Percentiles rank a stretch among this genome's conserved stretches.
phyloP scores from a whole-genome alignment of 2,329 filamentous ascomycete species.

The Coleophoma eucalyptorum region DNA sequence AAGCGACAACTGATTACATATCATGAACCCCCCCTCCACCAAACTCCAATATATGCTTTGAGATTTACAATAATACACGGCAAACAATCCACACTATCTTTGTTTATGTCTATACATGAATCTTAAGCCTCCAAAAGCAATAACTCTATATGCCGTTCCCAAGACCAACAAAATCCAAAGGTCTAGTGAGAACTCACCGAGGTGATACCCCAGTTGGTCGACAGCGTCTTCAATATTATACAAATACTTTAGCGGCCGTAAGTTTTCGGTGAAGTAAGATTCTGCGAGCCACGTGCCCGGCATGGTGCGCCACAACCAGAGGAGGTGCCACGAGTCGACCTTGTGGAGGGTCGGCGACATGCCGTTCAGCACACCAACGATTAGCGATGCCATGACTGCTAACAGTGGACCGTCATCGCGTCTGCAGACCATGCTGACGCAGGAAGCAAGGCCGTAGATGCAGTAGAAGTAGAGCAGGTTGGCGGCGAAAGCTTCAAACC shows the following conservation, averaged over 20 bases:
- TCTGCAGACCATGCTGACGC: conserved; percentile 48
- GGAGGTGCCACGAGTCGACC: conserved; percentile 47
- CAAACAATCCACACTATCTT: conserved; percentile 6
- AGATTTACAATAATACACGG: no score
- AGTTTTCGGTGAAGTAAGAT: conserved; percentile 48
- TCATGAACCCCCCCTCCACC: no score
- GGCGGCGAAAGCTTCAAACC: conserved; percentile 40
- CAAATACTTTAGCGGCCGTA: conserved; percentile 43
- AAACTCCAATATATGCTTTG: no score
- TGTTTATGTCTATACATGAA: conserved; percentile 22
- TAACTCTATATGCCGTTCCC: conserved; percentile 38
- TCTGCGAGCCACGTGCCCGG: conserved; percentile 55
- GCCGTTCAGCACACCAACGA: conserved; percentile 50
- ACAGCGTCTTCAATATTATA: conserved; percentile 46
- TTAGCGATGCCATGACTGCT: conserved; percentile 49
- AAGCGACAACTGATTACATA: no score
- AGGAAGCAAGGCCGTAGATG: conserved; percentile 51
- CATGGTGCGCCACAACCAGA: conserved; percentile 50
- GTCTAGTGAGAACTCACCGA: conserved; percentile 42
- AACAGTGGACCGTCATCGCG: conserved; percentile 54
- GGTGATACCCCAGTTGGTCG: conserved; percentile 37
- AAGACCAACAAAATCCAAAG: conserved; percentile 38
- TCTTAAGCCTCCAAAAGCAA: conserved; percentile 38
- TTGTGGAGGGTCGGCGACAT: conserved; percentile 45
- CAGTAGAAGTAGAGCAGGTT: conserved; percentile 55